Evolutionary conservation across 2,329 filamentous ascomycete species (phyloP).

Genomic region (Neopestalotiopsis sp.): DNA sequence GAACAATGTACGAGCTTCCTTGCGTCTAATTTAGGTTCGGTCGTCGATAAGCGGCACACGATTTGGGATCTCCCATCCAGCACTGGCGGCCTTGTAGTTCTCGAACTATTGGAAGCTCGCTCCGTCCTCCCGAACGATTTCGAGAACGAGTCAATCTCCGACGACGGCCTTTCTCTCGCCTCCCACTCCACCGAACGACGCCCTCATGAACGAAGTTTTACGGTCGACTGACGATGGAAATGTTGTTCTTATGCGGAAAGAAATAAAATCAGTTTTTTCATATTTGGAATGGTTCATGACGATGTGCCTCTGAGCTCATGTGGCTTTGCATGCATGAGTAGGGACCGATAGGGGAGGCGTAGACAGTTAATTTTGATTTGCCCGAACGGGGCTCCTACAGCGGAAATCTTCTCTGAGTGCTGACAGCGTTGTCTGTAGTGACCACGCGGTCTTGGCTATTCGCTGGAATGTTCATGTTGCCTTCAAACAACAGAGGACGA

Average conservation of each 20-base stretch:
- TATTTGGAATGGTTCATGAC: conserved; percentile 37
- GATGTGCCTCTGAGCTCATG: conserved; percentile 24
- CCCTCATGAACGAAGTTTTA: conserved; percentile 24
- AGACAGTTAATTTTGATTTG: conserved; percentile 39
- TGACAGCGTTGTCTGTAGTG: neutral
- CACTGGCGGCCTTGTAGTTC: conserved; percentile 15
- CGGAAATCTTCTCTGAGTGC: conserved; percentile 30
- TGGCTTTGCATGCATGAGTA: conserved; percentile 24
- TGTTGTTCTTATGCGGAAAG: conserved; percentile 41
- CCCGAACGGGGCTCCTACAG: conserved; percentile 28
- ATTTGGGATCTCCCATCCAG: conserved; percentile 14
- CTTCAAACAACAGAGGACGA: too few species aligned
- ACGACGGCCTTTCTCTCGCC: conserved; percentile 18
- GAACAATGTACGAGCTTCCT: conserved; percentile 73
- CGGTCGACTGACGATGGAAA: conserved; percentile 32
- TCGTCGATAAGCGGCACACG: conserved; percentile 73
- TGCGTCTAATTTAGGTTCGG: conserved; percentile 85
- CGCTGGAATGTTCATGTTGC: neutral
- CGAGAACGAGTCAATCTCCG: conserved; percentile 29
- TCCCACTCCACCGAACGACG: conserved; percentile 14
- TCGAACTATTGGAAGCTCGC: conserved; percentile 17
- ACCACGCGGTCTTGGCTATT: neutral
- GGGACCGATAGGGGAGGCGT: conserved; percentile 32
- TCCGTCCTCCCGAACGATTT: conserved; percentile 23
- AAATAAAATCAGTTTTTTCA: conserved; percentile 42